Percentiles rank a stretch among this genome's conserved stretches.
phyloP scores from a whole-genome alignment of 139 green algal species.

The Haematococcus lacustris region DNA sequence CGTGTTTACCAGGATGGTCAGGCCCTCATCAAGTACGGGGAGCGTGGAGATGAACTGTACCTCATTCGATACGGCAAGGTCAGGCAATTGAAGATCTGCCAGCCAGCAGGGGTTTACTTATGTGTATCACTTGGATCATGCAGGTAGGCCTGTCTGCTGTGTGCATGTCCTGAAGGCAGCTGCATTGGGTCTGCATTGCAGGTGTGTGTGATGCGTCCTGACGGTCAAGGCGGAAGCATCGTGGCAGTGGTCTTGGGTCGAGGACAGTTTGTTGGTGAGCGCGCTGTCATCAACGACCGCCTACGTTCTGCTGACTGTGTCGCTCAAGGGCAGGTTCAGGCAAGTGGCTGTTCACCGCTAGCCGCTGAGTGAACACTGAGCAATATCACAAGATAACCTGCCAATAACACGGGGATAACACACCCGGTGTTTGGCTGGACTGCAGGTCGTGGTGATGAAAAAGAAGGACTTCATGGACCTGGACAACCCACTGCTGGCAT shows the following conservation, averaged over 20 bases:
- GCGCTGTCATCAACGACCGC: constrained; percentile 67
- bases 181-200: no score
- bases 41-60: constrained; percentile 64
- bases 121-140: not conserved
- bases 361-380: no score
- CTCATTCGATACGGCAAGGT: constrained; percentile 69
- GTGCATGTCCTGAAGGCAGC: no score
- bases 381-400: no score
- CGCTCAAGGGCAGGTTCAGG: constrained; percentile 51
- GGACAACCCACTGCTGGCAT: constrained; percentile 67
- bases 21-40: constrained; percentile 53
- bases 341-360: no score
- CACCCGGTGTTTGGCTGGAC: no score
- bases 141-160: not conserved
- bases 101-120: not conserved
- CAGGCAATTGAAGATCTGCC: no score
- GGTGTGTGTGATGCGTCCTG: constrained; percentile 49
- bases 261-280: constrained; percentile 68
- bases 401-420: no score
- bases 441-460: constrained; percentile 55
- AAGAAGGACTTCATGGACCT: constrained; percentile 71
- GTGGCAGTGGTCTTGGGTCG: constrained; percentile 53
- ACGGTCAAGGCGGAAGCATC: constrained; percentile 40
- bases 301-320: constrained; percentile 64
- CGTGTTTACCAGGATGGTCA: constrained; percentile 53